These are phyloP conservation scores for Scheffersomyces ergatensis DNA, from an alignment of 805 yeast genomes.

Conservation along the genomic window DNA sequence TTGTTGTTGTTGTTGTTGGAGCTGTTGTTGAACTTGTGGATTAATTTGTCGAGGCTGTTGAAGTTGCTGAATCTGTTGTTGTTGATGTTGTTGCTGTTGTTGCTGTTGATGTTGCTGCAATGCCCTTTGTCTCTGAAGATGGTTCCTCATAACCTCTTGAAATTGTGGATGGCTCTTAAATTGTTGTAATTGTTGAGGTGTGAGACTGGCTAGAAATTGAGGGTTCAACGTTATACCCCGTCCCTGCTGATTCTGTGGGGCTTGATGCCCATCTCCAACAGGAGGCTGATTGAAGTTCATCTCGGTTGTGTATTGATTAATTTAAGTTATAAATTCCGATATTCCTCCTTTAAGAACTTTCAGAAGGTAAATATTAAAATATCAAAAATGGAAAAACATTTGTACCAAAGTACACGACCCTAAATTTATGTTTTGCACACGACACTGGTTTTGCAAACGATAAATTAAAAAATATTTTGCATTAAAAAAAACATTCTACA, in stretches of 20 bases:
- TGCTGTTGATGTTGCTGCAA: conserved; percentile 29
- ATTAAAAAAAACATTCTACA: too few relatives aligned
- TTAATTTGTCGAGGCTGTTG: conserved; percentile 7
- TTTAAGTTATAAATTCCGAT: neutral
- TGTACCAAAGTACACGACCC: neutral
- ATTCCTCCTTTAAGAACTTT: too few relatives aligned
- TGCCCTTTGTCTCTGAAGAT: conserved; percentile 39
- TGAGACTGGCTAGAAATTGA: conserved; percentile 25
- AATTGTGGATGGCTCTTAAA: conserved; percentile 42
- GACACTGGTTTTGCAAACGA: too few relatives aligned
- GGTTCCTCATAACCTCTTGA: conserved; percentile 38
- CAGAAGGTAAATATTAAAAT: too few relatives aligned
- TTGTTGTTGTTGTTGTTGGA: conserved; percentile 9
- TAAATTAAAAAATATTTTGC: too few relatives aligned
- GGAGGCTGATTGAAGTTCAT: conserved; percentile 11
- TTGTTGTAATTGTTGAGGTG: conserved; percentile 43
- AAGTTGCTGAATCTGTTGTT: conserved; percentile 11
- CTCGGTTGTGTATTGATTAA: neutral
- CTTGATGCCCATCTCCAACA: conserved; percentile 1
- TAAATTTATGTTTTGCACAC: too few relatives aligned
- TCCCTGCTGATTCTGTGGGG: conserved; percentile 4
- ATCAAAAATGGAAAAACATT: too few relatives aligned
- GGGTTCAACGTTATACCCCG: conserved; percentile 17
- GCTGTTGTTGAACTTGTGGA: conserved; percentile 1
- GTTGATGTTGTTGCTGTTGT: too few relatives aligned